Percentiles rank a stretch among this genome's conserved stretches.
Evolutionary conservation across 2,329 filamentous ascomycete species (phyloP).

Genomic region (Sporothrix luriei): DNA sequence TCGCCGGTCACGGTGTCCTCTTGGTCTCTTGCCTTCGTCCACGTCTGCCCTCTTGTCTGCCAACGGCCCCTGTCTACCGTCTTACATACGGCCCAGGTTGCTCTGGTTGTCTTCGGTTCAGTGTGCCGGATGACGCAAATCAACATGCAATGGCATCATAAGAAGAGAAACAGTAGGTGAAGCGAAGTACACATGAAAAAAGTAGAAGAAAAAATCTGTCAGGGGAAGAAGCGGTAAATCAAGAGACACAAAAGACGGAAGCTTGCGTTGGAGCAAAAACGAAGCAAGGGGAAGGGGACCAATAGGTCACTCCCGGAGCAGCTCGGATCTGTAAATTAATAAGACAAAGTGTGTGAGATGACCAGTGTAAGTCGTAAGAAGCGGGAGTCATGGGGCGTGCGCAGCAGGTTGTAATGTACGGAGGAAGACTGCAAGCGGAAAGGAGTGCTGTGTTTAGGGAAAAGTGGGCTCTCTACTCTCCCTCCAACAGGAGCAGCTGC

Average conservation of each 20-base stretch:
- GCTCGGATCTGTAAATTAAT: conserved; percentile 3
- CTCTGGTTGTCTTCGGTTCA: conserved; percentile 10
- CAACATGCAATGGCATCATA: conserved; percentile 32
- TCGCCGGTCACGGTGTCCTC: background rate
- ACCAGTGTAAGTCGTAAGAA: background rate
- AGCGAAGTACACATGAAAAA: no score
- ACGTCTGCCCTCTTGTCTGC: background rate
- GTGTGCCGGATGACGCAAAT: conserved; percentile 32
- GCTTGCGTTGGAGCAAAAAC: background rate
- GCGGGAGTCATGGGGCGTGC: background rate
- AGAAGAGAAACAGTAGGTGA: background rate
- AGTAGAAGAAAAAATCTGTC: background rate
- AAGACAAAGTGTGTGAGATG: background rate
- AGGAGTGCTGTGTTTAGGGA: background rate
- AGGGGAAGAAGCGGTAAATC: conserved; percentile 16
- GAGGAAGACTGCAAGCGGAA: background rate
- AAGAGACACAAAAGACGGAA: background rate
- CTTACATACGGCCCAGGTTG: background rate
- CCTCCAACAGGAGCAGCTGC: background rate
- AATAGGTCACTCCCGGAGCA: background rate
- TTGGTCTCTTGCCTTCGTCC: background rate
- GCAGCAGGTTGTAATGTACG: background rate
- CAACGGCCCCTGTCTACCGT: background rate
- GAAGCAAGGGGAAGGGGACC: background rate
- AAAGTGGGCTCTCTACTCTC: conserved; percentile 2